These are phyloP conservation scores for Verticillium dahliae DNA, from an alignment of 2,329 filamentous ascomycete species.

Conservation along the genomic window DNA sequence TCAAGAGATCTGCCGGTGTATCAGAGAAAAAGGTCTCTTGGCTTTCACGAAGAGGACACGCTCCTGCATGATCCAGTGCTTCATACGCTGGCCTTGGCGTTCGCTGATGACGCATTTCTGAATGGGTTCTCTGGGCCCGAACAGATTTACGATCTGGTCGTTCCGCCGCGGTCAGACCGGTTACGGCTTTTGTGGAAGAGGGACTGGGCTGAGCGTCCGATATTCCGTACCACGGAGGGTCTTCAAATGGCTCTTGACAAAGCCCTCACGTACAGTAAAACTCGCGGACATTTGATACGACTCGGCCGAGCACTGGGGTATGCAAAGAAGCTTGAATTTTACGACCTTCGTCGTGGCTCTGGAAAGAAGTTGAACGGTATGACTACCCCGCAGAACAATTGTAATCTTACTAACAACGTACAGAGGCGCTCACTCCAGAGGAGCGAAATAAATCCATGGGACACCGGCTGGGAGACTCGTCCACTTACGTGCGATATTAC, in stretches of 20 bases:
- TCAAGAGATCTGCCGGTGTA: constrained; percentile 17
- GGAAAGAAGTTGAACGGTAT: constrained; percentile 18
- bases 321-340: constrained; percentile 17
- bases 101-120: constrained; percentile 16
- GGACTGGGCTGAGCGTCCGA: constrained; percentile 11
- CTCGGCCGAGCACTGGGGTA: constrained; percentile 18
- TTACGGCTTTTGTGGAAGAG: constrained; percentile 15
- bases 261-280: constrained; percentile 30
- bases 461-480: constrained; percentile 7
- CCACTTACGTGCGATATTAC: constrained; percentile 6
- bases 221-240: constrained; percentile 16
- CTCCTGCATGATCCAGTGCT: constrained; percentile 13
- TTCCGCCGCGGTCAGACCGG: constrained; percentile 11
- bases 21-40: constrained; percentile 16
- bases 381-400: constrained; percentile 1
- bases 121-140: constrained; percentile 13
- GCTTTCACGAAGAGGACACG: constrained; percentile 15
- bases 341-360: constrained; percentile 15
- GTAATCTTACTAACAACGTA: background rate
- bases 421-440: constrained; percentile 11
- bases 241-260: constrained; percentile 14
- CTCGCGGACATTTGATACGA: constrained; percentile 24
- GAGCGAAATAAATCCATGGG: constrained; percentile 10
- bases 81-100: constrained; percentile 15
- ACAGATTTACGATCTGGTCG: constrained; percentile 16